Evolutionary conservation across 495 filamentous ascomycete genomes (phyloP).

Genomic region (Ramalina intermedia): DNA sequence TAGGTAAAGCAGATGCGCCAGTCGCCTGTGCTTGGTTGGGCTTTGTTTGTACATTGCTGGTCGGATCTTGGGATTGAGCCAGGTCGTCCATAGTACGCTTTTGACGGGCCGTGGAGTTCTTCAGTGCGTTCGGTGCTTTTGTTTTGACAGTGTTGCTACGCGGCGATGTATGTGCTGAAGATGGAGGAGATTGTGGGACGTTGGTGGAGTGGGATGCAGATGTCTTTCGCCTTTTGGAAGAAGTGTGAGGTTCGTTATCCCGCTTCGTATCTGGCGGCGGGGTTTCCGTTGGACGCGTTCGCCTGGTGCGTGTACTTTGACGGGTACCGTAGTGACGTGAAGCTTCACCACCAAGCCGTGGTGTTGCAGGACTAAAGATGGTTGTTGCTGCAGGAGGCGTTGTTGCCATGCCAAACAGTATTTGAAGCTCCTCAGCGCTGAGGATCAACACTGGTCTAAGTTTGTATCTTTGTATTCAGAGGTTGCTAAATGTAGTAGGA

Average conservation of each 20-base stretch:
- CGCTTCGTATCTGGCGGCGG: constrained; percentile 22
- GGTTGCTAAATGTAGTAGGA: too few relatives aligned
- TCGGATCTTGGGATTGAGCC: not conserved
- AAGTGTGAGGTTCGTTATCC: not conserved
- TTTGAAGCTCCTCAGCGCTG: too few relatives aligned
- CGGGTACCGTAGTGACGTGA: constrained; percentile 52
- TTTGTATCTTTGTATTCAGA: too few relatives aligned
- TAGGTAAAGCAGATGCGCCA: constrained; percentile 52
- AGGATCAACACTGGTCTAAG: too few relatives aligned
- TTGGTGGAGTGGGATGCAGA: constrained; percentile 2
- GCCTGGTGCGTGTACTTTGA: constrained; percentile 27
- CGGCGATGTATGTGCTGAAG: constrained; percentile 32
- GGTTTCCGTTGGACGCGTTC: constrained; percentile 22
- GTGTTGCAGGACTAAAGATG: constrained; percentile 55
- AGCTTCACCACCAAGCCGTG: constrained; percentile 42
- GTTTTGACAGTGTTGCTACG: constrained; percentile 28
- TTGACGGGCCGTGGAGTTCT: too few relatives aligned
- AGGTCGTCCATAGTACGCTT: not conserved
- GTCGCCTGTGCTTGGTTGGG: constrained; percentile 9
- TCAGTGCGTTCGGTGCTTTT: not conserved
- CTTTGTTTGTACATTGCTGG: constrained; percentile 10
- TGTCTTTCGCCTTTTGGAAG: not conserved
- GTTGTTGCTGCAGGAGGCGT: constrained; percentile 51
- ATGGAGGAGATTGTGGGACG: constrained; percentile 29
- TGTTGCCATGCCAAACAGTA: constrained; percentile 32